phyloP scores from a whole-genome alignment of 352 stramenopile species.

The Phytophthora cryptogea region DNA sequence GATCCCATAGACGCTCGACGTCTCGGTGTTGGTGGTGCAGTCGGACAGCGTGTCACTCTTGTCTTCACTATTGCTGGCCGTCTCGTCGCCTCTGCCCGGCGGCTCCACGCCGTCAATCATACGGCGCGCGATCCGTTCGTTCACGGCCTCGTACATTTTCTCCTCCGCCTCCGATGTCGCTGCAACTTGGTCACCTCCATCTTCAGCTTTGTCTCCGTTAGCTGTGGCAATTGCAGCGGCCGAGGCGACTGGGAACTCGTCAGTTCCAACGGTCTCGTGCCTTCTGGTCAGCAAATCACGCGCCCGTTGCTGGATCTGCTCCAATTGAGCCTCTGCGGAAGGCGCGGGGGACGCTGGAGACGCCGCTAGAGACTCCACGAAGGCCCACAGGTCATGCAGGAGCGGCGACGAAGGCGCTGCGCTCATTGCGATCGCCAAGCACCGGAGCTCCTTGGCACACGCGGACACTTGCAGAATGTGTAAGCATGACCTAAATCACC shows the following conservation, averaged over 20 bases:
- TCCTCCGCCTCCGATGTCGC: constrained; percentile 24
- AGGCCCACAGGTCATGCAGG: constrained; percentile 51
- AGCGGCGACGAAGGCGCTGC: constrained; percentile 11
- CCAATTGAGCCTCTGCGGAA: constrained; percentile 22
- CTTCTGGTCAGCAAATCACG: constrained; percentile 39
- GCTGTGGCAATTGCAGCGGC: constrained; percentile 3
- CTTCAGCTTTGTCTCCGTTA: neutral
- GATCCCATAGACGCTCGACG: constrained; percentile 74
- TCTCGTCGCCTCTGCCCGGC: constrained; percentile 10
- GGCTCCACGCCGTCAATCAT: constrained; percentile 51
- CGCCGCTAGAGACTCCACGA: constrained; percentile 44
- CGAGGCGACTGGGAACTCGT: constrained; percentile 6
- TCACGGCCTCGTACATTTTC: constrained; percentile 55
- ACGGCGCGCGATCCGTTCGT: constrained; percentile 62
- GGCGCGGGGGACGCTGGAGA: neutral
- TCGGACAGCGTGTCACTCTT: constrained; percentile 82
- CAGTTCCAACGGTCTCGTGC: constrained; percentile 10
- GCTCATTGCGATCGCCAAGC: constrained; percentile 24
- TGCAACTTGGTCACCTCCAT: constrained; percentile 6
- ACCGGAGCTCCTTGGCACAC: constrained; percentile 1
- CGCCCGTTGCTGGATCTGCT: constrained; percentile 40
- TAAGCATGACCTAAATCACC: constrained; percentile 2
- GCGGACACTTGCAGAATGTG: neutral
- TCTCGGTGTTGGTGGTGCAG: constrained; percentile 71
- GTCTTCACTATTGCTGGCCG: constrained; percentile 45